A percentile compares a stretch with the other conserved stretches of the same genome.
Conservation (phyloP, 2,329 filamentous ascomycete genomes). For the Trichoderma lentiforme region DNA sequence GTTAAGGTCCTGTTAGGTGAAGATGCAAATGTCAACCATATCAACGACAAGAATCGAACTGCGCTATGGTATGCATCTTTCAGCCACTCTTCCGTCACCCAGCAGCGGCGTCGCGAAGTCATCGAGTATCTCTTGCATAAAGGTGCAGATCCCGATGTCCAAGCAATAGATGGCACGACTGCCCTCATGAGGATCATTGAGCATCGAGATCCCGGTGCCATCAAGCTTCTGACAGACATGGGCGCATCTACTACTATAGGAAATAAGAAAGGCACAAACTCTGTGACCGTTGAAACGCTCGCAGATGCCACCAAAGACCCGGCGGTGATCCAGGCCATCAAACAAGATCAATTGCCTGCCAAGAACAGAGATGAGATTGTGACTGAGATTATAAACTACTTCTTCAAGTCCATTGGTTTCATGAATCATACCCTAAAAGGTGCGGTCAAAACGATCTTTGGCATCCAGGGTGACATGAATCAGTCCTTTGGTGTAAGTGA, state of each 20-base stretch:
- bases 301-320: background rate
- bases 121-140: background rate
- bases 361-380: background rate
- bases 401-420: background rate
- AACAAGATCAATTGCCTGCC: background rate
- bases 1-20: background rate
- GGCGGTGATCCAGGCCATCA: background rate
- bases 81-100: background rate
- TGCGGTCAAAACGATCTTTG: background rate
- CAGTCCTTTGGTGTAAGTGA: background rate
- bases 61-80: background rate
- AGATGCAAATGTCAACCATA: background rate
- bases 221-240: background rate
- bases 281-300: background rate
- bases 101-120: background rate
- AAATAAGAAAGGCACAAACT: background rate
- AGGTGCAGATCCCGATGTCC: background rate
- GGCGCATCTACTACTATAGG: background rate
- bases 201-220: background rate
- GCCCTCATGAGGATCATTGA: slow-evolving; percentile 10
- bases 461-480: background rate
- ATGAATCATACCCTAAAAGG: background rate
- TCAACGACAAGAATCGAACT: background rate
- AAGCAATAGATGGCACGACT: background rate
- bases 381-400: background rate